Percentiles rank a stretch among this genome's conserved stretches.
phyloP scores from a whole-genome alignment of 2,329 filamentous ascomycete species.

The Bipolaris victoriae region DNA sequence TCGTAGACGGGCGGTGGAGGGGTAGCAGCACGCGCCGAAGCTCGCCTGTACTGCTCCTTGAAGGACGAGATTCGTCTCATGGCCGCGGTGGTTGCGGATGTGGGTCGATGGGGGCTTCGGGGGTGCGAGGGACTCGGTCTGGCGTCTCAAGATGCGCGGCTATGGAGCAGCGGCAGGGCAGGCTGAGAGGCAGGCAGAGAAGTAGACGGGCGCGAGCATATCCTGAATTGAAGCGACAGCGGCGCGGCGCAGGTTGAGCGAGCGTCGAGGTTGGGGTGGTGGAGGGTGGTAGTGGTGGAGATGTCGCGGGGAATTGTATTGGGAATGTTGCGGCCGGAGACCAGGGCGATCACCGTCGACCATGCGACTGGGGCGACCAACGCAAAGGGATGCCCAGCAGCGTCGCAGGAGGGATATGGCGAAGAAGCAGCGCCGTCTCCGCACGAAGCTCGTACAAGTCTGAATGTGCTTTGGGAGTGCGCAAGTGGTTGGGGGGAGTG shows the following conservation, averaged over 20 bases:
- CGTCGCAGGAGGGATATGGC: not conserved
- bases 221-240: constrained; percentile 31
- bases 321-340: constrained; percentile 17
- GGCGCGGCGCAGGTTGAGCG: constrained; percentile 26
- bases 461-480: not conserved
- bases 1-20: constrained; percentile 45
- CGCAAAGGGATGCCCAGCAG: not conserved
- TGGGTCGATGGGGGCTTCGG: constrained; percentile 25
- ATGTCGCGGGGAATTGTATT: constrained; percentile 27
- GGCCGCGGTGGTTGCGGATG: constrained; percentile 29
- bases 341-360: constrained; percentile 6
- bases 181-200: constrained; percentile 25
- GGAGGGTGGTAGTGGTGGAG: constrained; percentile 17
- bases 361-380: constrained; percentile 13
- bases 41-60: constrained; percentile 43
- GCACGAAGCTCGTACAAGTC: constrained; percentile 1
- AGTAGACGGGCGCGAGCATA: constrained; percentile 36
- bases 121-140: constrained; percentile 29
- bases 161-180: constrained; percentile 33
- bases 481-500: constrained; percentile 11
- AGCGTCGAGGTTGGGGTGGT: constrained; percentile 24
- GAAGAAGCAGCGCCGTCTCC: constrained; percentile 6
- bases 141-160: constrained; percentile 35
- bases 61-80: constrained; percentile 41
- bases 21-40: constrained; percentile 38